Conservation (phyloP, 179 eudicot genomes). For the Camellia oleifera region DNA sequence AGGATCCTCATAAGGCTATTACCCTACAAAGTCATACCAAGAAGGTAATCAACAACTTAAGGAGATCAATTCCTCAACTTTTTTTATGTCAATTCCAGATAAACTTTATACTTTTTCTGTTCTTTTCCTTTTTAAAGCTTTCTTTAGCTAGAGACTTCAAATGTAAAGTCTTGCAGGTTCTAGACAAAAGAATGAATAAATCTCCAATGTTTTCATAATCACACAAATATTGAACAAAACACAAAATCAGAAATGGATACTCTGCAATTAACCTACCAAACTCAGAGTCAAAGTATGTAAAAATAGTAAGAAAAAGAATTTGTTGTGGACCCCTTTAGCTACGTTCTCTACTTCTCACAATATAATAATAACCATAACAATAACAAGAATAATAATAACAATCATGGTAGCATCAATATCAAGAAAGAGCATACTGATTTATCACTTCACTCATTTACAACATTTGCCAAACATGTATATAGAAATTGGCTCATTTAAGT, state of each 20-base stretch:
- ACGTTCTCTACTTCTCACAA: no score
- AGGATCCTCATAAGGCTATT: constrained; percentile 86
- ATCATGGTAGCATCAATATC: no score
- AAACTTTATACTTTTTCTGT: background rate
- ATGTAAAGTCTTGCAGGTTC: background rate
- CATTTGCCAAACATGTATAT: no score
- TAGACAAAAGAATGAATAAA: background rate
- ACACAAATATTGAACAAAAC: background rate
- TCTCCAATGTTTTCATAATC: background rate
- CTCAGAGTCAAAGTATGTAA: background rate
- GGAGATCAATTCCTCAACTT: background rate
- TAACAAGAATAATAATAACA: no score
- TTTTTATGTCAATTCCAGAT: background rate
- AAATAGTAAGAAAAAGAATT: no score
- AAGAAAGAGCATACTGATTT: no score
- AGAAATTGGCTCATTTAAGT: no score
- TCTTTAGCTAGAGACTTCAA: background rate
- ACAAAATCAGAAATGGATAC: background rate
- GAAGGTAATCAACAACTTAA: background rate
- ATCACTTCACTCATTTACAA: no score
- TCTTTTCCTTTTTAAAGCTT: background rate
- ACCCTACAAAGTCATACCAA: constrained; percentile 43
- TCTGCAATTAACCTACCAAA: background rate
- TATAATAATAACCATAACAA: no score
- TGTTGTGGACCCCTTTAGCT: background rate